Evolutionary conservation across 75 land plant species (phyloP).

Genomic region (Pinus taeda): DNA sequence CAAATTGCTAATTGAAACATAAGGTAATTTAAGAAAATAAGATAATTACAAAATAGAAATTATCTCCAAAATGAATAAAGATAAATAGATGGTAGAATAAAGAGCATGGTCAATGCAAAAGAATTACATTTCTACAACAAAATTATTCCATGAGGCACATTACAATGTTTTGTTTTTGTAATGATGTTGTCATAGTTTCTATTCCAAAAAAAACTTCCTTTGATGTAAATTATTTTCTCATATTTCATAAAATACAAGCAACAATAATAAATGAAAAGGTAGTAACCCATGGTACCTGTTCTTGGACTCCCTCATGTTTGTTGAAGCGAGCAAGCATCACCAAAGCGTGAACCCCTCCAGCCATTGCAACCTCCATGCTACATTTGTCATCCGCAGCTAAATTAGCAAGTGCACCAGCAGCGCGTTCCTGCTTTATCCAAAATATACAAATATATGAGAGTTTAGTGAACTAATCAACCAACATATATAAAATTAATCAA

Average conservation of each 20-base stretch:
- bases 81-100: not conserved
- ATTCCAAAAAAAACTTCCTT: not conserved
- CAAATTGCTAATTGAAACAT: too few species aligned
- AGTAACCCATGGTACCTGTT: slow-evolving; percentile 58
- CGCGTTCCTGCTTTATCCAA: too few species aligned
- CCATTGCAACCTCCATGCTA: slow-evolving; percentile 93
- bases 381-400: slow-evolving; percentile 99
- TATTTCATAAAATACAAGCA: not conserved
- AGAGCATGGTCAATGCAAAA: not conserved
- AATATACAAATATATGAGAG: too few species aligned
- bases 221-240: too few species aligned
- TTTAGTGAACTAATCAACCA: too few species aligned
- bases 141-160: not conserved
- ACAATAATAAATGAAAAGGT: not conserved
- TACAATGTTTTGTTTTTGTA: not conserved
- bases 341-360: slow-evolving; percentile 94
- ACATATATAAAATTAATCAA: too few species aligned
- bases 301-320: slow-evolving; percentile 96
- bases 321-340: slow-evolving; percentile 90
- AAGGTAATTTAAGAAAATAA: too few species aligned
- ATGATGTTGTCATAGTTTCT: not conserved
- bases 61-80: not conserved
- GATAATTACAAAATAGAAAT: too few species aligned
- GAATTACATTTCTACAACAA: not conserved
- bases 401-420: slow-evolving; percentile 76